These are phyloP conservation scores for Hemileia vastatrix DNA, from an alignment of 1,284 basidiomycete genomes.

Conservation along the genomic window DNA sequence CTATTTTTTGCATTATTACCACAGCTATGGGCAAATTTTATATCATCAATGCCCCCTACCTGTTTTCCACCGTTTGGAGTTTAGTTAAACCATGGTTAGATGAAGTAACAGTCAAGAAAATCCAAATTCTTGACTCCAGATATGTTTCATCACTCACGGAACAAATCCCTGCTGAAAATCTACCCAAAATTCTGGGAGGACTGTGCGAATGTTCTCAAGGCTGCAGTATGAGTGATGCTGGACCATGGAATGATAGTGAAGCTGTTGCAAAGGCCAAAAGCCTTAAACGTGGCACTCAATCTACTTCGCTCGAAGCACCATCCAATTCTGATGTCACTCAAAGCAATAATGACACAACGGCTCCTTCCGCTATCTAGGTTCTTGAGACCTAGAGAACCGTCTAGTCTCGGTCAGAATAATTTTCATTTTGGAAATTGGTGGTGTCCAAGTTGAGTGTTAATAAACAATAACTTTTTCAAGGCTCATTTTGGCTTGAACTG, in stretches of 20 bases:
- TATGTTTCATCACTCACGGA: constrained; percentile 59
- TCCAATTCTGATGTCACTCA: too few species aligned
- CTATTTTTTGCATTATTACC: constrained; percentile 37
- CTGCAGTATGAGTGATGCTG: constrained; percentile 79
- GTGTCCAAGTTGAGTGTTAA: too few species aligned
- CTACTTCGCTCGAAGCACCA: background rate
- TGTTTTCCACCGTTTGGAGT: constrained; percentile 79
- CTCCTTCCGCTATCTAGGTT: too few species aligned
- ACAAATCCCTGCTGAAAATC: constrained; percentile 72
- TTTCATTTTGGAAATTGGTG: too few species aligned
- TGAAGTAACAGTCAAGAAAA: constrained; percentile 86
- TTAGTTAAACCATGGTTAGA: constrained; percentile 91
- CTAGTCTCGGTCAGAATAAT: too few species aligned
- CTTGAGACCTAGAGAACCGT: too few species aligned
- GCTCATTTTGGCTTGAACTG: too few species aligned
- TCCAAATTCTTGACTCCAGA: constrained; percentile 62
- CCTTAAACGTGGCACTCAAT: constrained; percentile 8
- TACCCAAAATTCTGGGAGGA: constrained; percentile 80
- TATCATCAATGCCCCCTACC: constrained; percentile 70
- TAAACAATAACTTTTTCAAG: too few species aligned
- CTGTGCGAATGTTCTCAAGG: constrained; percentile 66
- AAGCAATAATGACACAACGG: too few species aligned
- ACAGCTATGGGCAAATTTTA: constrained; percentile 93
- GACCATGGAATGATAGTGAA: constrained; percentile 68
- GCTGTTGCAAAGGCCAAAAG: constrained; percentile 34